Base-by-base conservation (phyloP, 768 basidiomycete genomes). In the Boletus sp. region DNA sequence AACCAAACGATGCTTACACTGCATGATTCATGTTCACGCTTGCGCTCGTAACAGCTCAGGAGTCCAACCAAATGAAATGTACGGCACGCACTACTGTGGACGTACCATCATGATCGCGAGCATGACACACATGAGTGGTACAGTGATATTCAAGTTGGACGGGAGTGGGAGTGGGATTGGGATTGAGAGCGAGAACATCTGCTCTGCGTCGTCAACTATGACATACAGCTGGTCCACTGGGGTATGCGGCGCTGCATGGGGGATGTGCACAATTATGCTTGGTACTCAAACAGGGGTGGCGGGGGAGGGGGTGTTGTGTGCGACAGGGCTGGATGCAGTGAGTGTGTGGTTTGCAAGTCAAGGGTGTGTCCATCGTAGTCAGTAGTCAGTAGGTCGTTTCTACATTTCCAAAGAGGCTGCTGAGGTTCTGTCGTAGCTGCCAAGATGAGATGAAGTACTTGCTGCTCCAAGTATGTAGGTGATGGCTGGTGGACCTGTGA, bases 161-260 rank as follows among this genome's bases (percentile, higher is more conserved):
- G 62, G 14, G 61, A 48, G 18, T 39, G 41, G 2, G 60, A 54
- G 36, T 49, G 50, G 0, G 61, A 57, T 1, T 10, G 60, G 1
- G 60, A 62, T 15, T 33, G 51, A 35, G 61, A 55, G 17, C 53
- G 61, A 0, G 66, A 67, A 45, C 64, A 57, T 6, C 59, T 20
- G 17, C 64, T 67, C 14, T 64, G 61, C 5, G 67, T 68, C 5
- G 54, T 67, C 0, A 64, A 67, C 36, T 67, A 69, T 24, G 66
- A 67, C 37, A 39, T 10, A 18, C 64, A 67, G 30, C 28, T 57
- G 15, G 66, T 47, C 67, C 57, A 5, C 49, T 59, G 0, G 67
- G 67, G 8, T 61, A 66, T 15, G 64, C 67, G 0, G 64, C 61
- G 9, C 29, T 68, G 36, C 61, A 59, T 18, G 61, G 39, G 0